Percentiles rank a stretch among this genome's conserved stretches.
These are phyloP conservation scores for Plasmopara halstedii DNA, from an alignment of 352 stramenopile genomes.

Conservation along the genomic window DNA sequence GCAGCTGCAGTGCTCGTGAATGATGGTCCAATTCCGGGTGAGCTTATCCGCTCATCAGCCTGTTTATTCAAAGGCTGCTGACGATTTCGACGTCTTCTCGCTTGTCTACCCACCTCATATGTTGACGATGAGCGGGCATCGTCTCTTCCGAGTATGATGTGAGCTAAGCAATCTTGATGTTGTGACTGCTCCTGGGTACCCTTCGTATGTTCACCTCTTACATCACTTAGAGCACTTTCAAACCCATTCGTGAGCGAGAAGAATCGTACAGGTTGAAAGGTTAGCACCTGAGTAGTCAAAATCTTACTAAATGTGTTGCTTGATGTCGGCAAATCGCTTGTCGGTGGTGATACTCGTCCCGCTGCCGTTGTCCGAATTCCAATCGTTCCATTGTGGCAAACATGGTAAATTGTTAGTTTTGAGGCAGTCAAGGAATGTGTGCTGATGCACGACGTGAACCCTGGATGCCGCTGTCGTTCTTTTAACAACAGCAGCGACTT, in stretches of 20 bases:
- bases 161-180: constrained; percentile 20
- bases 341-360: constrained; percentile 4
- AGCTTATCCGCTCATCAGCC: constrained; percentile 3
- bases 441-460: constrained; percentile 45
- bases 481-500: constrained; percentile 6
- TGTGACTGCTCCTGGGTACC: too few relatives aligned
- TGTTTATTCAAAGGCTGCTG: constrained; percentile 12
- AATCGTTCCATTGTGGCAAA: constrained; percentile 45
- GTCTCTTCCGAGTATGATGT: constrained; percentile 40
- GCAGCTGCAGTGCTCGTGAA: constrained; percentile 10
- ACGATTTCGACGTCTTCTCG: constrained; percentile 22
- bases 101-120: constrained; percentile 21
- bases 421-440: constrained; percentile 1
- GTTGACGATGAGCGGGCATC: constrained; percentile 24
- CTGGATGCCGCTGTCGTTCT: constrained; percentile 12
- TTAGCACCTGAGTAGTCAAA: constrained; percentile 7
- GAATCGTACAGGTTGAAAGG: constrained; percentile 7
- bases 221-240: background rate
- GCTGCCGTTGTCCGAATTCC: constrained; percentile 44
- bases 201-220: too few relatives aligned
- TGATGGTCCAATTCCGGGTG: constrained; percentile 4
- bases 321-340: constrained; percentile 1
- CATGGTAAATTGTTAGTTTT: constrained; percentile 38
- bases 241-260: constrained; percentile 30
- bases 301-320: constrained; percentile 10